Base-by-base conservation (phyloP, 2,329 filamentous ascomycete genomes). In the Fusarium redolens region DNA sequence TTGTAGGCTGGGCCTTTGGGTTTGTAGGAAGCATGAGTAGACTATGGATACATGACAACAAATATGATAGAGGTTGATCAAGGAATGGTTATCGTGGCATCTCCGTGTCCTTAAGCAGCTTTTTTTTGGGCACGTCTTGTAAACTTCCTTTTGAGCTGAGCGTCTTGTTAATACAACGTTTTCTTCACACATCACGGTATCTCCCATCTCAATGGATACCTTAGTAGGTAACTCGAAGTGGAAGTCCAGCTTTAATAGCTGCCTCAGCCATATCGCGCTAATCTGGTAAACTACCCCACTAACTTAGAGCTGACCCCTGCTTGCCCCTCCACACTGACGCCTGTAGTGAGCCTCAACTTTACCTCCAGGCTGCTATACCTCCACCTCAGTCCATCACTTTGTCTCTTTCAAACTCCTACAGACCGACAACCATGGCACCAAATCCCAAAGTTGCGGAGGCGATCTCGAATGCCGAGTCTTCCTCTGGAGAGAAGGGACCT, bases 401-500 rank as follows among this genome's bases (percentile, higher is more conserved):
- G 41, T 22, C 54, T 54, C 25, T 30, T 48, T 43, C 55, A 43
- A 28, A 30, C 33, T 61, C 41, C 28, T 31, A 47, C 41, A 52
- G 38, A 61, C 56, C 17, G 20, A 61, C 56, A 59, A 72, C 60
- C 72, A 85, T 84, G 83, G 79, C 81, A 58, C 80, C 82, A 43
- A 81, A 77, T 62, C 68, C 79, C 57, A 83, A 85, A 73, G 81
- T 88, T 57, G 78, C 78, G 68, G 79, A 83, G 75, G 85, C 84
- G 71, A 81, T 89, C 57, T 79, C 83, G 68, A 78, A 81, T 44
- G 82, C 83, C 65, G 80, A 84, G 71, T 74, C 80, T 4, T 61
- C 79, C 54, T 50, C 81, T 48, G 73, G 79, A 59, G 85, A 87
- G 58, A 85, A 85, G 67, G 80, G 80, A n/a, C 78, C 83, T 69